Evolutionary conservation across 2,329 filamentous ascomycete species (phyloP).

Genomic region (Ceratocystis cubensis): DNA sequence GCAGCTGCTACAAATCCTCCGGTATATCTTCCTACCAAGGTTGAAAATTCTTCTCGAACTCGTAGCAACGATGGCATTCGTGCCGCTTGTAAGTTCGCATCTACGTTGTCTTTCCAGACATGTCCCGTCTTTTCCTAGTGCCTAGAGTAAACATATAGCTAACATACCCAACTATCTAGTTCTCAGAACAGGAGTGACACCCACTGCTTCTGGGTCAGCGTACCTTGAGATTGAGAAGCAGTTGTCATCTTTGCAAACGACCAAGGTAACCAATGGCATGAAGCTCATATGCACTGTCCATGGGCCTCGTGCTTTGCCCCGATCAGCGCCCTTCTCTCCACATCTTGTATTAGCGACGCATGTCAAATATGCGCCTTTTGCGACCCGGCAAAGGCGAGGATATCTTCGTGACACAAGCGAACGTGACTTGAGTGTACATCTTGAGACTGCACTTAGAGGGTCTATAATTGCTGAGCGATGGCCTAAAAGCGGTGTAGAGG

Average conservation of each 20-base stretch:
- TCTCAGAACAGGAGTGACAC: conserved; percentile 80
- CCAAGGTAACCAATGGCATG: conserved; percentile 49
- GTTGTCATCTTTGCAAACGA: conserved; percentile 31
- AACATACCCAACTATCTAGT: conserved; percentile 38
- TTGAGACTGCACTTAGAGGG: conserved; percentile 81
- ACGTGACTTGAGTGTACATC: conserved; percentile 76
- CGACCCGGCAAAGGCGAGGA: conserved; percentile 65
- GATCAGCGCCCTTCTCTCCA: conserved; percentile 81
- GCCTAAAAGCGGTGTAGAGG: conserved; percentile 97
- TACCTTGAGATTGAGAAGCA: conserved; percentile 55
- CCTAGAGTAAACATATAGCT: neutral
- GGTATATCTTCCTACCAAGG: conserved; percentile 46
- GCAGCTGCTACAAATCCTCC: conserved; percentile 63
- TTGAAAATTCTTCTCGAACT: conserved; percentile 33
- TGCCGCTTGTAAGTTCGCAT: conserved; percentile 60
- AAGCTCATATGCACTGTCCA: conserved; percentile 92
- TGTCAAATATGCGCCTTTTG: conserved; percentile 94
- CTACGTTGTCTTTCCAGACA: too few species aligned
- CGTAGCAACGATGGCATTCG: conserved; percentile 60
- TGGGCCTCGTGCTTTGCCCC: conserved; percentile 78
- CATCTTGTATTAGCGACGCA: conserved; percentile 85
- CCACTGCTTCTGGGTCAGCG: conserved; percentile 84
- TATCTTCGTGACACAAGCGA: conserved; percentile 79
- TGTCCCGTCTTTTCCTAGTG: too few species aligned
- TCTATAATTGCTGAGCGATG: conserved; percentile 86